Evolutionary conservation across 768 basidiomycete genomes (phyloP).

Genomic region (Termitomyces titanicus): DNA sequence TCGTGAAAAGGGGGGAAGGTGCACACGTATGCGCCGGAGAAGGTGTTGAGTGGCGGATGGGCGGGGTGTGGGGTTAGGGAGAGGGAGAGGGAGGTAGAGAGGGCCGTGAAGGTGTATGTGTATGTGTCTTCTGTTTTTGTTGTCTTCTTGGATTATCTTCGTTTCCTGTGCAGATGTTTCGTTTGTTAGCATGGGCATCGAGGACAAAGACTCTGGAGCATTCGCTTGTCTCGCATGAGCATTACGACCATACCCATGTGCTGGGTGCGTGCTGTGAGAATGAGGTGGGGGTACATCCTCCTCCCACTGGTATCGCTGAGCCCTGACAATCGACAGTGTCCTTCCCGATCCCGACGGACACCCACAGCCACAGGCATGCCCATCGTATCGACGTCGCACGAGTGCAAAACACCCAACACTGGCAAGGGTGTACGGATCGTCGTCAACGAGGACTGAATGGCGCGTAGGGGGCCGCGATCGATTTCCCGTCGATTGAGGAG

Average conservation of each 20-base stretch:
- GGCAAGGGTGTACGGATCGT: slow-evolving; percentile 96
- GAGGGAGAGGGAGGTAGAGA: slow-evolving; percentile 63
- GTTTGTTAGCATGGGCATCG: slow-evolving; percentile 87
- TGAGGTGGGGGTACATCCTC: slow-evolving; percentile 95
- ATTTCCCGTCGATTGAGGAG: slow-evolving; percentile 78
- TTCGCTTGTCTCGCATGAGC: slow-evolving; percentile 75
- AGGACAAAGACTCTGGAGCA: slow-evolving; percentile 78
- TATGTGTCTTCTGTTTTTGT: slow-evolving; percentile 52
- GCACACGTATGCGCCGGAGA: slow-evolving; percentile 92
- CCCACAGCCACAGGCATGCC: slow-evolving; percentile 99
- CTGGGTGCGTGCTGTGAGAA: slow-evolving; percentile 99
- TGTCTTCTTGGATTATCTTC: not conserved
- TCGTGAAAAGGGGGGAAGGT: slow-evolving; percentile 93
- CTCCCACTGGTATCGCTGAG: slow-evolving; percentile 96
- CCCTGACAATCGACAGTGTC: slow-evolving; percentile 89
- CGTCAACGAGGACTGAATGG: slow-evolving; percentile 91
- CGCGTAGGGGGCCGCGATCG: slow-evolving; percentile 97
- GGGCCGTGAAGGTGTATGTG: slow-evolving; percentile 90
- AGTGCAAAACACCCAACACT: slow-evolving; percentile 96
- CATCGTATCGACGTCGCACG: slow-evolving; percentile 95
- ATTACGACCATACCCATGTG: slow-evolving; percentile 93
- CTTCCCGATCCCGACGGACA: slow-evolving; percentile 96
- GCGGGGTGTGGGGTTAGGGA: slow-evolving; percentile 28
- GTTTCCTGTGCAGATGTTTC: too few relatives aligned
- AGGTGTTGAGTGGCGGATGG: slow-evolving; percentile 69